Evolutionary conservation across 2,329 filamentous ascomycete genomes (phyloP).

Genomic region (Aspergillus pseudoterreus): DNA sequence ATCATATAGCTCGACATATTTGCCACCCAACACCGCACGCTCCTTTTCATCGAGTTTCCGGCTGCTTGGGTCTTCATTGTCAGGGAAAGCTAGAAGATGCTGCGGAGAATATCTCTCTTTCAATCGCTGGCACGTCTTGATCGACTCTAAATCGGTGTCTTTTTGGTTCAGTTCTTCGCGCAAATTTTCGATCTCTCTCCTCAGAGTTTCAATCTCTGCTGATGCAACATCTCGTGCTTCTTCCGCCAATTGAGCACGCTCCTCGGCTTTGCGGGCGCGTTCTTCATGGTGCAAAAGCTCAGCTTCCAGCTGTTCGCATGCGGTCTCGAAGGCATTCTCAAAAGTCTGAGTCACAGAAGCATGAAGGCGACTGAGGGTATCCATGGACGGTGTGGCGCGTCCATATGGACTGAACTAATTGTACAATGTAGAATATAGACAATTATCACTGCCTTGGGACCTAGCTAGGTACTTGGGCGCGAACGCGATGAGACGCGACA

Average conservation of each 20-base stretch:
- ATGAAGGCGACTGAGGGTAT: slow-evolving; percentile 29
- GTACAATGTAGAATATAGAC: too few species aligned
- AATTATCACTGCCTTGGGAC: not conserved
- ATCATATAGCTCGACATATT: slow-evolving; percentile 32
- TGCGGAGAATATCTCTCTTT: slow-evolving; percentile 26
- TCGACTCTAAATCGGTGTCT: slow-evolving; percentile 5
- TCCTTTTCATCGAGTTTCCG: slow-evolving; percentile 10
- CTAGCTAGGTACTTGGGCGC: not conserved
- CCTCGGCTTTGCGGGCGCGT: slow-evolving; percentile 20
- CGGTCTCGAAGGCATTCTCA: slow-evolving; percentile 26
- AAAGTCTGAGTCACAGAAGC: slow-evolving; percentile 24
- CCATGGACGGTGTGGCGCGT: slow-evolving; percentile 20
- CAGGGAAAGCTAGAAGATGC: slow-evolving; percentile 12
- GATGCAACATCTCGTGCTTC: slow-evolving; percentile 16
- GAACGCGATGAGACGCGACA: not conserved
- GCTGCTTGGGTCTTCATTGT: slow-evolving; percentile 3
- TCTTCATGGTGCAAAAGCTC: slow-evolving; percentile 21
- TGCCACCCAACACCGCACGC: slow-evolving; percentile 19
- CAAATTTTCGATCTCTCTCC: slow-evolving; percentile 18
- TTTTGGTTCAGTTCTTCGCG: slow-evolving; percentile 18
- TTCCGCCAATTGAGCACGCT: slow-evolving; percentile 15
- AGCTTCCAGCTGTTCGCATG: slow-evolving; percentile 22
- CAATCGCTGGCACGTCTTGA: slow-evolving; percentile 15
- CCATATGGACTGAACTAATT: too few species aligned
- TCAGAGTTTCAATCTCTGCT: slow-evolving; percentile 18